Evolutionary conservation across 140 eudicot genomes (phyloP).

Genomic region (Ambrosia hybrid): DNA sequence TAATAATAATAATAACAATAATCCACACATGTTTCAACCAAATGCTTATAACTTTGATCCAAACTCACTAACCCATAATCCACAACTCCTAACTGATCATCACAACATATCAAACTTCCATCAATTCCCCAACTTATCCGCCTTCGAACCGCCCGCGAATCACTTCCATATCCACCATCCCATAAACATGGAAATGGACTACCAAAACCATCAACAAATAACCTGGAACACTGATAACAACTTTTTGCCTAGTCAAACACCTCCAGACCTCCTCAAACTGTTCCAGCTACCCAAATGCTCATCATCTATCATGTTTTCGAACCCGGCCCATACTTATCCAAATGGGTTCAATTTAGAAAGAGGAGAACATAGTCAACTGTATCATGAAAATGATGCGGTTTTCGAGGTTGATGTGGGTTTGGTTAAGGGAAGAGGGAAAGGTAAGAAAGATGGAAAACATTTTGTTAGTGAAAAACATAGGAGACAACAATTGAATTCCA

Average conservation of each 20-base stretch:
- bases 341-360: conserved; percentile 53
- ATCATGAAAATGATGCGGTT: conserved; percentile 50
- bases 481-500: conserved; percentile 38
- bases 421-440: conserved; percentile 30
- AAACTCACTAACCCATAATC: conserved; percentile 29
- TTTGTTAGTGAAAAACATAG: conserved; percentile 41
- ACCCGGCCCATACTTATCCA: conserved; percentile 48
- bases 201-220: conserved; percentile 29
- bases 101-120: conserved; percentile 32
- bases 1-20: neutral
- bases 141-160: conserved; percentile 33
- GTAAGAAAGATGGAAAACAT: conserved; percentile 26
- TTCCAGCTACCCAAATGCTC: conserved; percentile 62
- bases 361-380: conserved; percentile 24
- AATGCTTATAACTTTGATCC: conserved; percentile 56
- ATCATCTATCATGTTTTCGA: conserved; percentile 44
- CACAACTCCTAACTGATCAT: conserved; percentile 36
- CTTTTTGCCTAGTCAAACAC: conserved; percentile 23
- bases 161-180: conserved; percentile 36
- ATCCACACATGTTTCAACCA: conserved; percentile 53
- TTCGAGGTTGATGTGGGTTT: conserved; percentile 57
- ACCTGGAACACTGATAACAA: conserved; percentile 17
- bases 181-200: conserved; percentile 33
- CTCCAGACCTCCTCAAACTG: conserved; percentile 68
- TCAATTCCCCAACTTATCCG: conserved; percentile 33